A percentile compares a stretch with the other conserved stretches of the same genome.
phyloP scores from a whole-genome alignment of 2,329 filamentous ascomycete species.

The Zopfia rhizophila region DNA sequence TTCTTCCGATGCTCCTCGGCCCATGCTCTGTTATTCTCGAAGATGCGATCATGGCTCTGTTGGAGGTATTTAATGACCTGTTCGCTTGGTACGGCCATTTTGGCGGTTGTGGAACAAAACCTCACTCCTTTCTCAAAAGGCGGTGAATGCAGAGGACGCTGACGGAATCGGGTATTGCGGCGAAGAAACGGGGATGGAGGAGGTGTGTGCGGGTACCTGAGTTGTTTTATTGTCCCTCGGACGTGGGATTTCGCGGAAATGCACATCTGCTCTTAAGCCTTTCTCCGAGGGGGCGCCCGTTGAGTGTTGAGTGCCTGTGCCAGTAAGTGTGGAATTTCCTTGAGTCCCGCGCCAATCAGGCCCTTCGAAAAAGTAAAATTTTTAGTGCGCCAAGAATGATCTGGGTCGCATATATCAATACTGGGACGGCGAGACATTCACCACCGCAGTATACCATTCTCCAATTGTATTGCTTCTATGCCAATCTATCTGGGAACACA shows the following conservation, averaged over 20 bases:
- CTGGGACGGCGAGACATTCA: no score
- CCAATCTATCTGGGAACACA: not conserved
- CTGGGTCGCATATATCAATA: constrained; percentile 25
- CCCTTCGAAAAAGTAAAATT: constrained; percentile 7
- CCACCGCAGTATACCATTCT: no score
- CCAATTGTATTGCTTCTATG: constrained; percentile 4
- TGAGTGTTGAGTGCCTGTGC: constrained; percentile 22
- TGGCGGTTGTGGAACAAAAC: constrained; percentile 11
- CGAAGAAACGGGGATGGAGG: not conserved
- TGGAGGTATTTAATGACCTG: constrained; percentile 65
- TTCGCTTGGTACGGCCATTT: constrained; percentile 38
- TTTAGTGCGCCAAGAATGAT: constrained; percentile 21
- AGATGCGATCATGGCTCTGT: constrained; percentile 73
- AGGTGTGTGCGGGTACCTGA: not conserved
- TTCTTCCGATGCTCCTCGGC: constrained; percentile 66
- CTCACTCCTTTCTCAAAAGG: not conserved
- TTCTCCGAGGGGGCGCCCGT: not conserved
- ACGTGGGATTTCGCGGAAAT: constrained; percentile 1
- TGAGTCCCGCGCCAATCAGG: constrained; percentile 23
- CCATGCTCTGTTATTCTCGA: constrained; percentile 75
- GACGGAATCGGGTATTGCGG: not conserved
- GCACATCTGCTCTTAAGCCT: no score
- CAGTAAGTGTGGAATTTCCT: constrained; percentile 16
- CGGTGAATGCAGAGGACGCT: not conserved
- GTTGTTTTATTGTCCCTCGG: constrained; percentile 13